Base-by-base conservation (phyloP, 108 stramenopile species). In the Fistulifera solaris region DNA sequence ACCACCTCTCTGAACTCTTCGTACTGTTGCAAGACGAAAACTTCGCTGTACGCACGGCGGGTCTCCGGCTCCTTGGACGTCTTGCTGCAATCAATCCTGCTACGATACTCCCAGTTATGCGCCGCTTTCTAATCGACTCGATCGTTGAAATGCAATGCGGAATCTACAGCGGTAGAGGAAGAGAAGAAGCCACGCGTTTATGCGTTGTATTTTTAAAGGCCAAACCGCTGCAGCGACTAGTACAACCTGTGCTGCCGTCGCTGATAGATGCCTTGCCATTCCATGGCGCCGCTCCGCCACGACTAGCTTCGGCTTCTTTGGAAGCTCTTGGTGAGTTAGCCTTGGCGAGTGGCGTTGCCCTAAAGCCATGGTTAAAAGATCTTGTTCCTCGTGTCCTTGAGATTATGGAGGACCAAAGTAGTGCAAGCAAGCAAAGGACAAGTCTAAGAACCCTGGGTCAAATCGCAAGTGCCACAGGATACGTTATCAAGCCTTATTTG, bases 271-370 rank as follows among this genome's bases (percentile, higher is more conserved):
- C 69, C 11, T 72, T 86, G 25, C 86, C 88, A 17, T 59, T 90
- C 49, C 59, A 67, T 46, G 75, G 77, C 17, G 74, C 68, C 10
- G 71, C 84, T n/a, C 78, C 83, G 4, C 76, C 76, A 5, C 70
- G 91, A 41, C 55, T 86, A 19, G 80, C 87, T 26, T 74, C 85
- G 8, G 92, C 91, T 19, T 88, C 90, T 0, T 59, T 96, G 38
- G 94, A 91, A 57, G 90, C 89, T 1, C 76, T 98, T 10, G 97
- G 95, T 1, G 95, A 95, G 62, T 72, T 96, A n/a, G 85, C 89
- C 21, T 60, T 68, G 13, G 91, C 94, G 40, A 71, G 87, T 27
- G 69, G 85, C 25, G 61, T 59, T 16, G 72, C 83, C 27, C 74
- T 98, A 50, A 61, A 76, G 25, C 93, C 93, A 14, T 92, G 86